Conservation (phyloP, 2,329 filamentous ascomycete genomes). For the Graphium sp. region DNA sequence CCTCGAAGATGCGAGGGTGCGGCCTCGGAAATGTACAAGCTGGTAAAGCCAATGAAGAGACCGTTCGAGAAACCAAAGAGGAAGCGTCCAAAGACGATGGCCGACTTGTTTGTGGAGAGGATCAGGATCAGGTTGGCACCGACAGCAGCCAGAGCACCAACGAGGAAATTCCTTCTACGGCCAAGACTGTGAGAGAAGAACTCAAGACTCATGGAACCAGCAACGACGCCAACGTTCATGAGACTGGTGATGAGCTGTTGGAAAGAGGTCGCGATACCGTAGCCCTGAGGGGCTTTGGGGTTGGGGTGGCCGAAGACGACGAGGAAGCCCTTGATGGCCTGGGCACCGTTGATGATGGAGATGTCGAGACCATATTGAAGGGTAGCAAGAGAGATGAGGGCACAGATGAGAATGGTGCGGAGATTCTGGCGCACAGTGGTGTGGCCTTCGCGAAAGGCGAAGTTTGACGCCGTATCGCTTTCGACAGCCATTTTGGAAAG, state of each 20-base stretch:
- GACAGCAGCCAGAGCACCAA: slow-evolving; percentile 3
- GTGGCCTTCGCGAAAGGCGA: slow-evolving; percentile 3
- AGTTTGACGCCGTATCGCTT: slow-evolving; percentile 1
- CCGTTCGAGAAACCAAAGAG: slow-evolving; percentile 6
- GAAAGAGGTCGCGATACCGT: slow-evolving; percentile 3
- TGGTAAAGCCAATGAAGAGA: slow-evolving; percentile 5
- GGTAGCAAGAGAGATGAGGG: slow-evolving; percentile 2
- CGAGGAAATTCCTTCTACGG: slow-evolving; percentile 5
- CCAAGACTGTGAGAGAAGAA: slow-evolving; percentile 6
- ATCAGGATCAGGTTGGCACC: slow-evolving; percentile 6
- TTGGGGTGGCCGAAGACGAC: slow-evolving; percentile 3
- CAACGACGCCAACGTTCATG: slow-evolving; percentile 5
- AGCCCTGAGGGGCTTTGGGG: slow-evolving; percentile 2
- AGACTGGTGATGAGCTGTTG: slow-evolving; percentile 5
- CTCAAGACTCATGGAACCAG: slow-evolving; percentile 5
- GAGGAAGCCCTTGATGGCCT: slow-evolving; percentile 4
- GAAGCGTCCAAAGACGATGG: slow-evolving; percentile 5
- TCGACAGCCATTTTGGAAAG: not conserved
- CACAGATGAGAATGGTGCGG: slow-evolving; percentile 2
- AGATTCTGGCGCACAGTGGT: slow-evolving; percentile 3
- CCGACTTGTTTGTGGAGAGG: slow-evolving; percentile 5
- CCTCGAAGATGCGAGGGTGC: slow-evolving; percentile 5
- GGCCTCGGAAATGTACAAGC: slow-evolving; percentile 6
- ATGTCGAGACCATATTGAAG: slow-evolving; percentile 4
- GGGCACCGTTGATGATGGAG: slow-evolving; percentile 3